These are phyloP conservation scores for Cardiospermum halicacabum DNA, from an alignment of 345 rosid species.

Conservation along the genomic window DNA sequence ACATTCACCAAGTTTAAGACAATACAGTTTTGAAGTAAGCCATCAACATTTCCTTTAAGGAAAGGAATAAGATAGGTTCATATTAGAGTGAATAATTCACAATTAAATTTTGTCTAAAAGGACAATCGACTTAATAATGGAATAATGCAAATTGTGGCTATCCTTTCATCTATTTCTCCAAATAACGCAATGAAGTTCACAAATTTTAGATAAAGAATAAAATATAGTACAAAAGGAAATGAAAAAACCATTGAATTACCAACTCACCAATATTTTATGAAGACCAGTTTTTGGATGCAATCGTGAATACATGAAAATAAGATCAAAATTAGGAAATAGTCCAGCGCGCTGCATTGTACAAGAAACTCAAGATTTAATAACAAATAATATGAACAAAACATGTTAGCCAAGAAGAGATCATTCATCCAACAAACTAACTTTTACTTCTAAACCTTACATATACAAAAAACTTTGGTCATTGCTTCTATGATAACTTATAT, in stretches of 20 bases:
- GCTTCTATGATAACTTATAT: constrained; percentile 6
- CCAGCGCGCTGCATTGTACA: constrained; percentile 67
- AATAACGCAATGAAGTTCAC: background rate
- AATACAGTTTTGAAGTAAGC: background rate
- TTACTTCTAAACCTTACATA: background rate
- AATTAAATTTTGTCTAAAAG: too few species aligned
- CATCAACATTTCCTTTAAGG: background rate
- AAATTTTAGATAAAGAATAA: background rate
- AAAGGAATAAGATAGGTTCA: background rate
- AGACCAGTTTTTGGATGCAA: constrained; percentile 55
- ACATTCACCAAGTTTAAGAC: background rate
- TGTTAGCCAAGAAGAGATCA: background rate
- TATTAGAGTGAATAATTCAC: too few species aligned
- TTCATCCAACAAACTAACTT: background rate
- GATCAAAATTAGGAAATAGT: constrained; percentile 76
- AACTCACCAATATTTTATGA: constrained; percentile 55
- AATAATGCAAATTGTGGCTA: background rate
- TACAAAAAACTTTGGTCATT: background rate
- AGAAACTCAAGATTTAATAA: constrained; percentile 20
- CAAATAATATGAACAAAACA: background rate
- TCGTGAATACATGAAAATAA: constrained; percentile 65
- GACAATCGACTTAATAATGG: background rate
- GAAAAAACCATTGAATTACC: constrained; percentile 6
- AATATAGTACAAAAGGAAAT: background rate
- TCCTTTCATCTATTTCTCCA: background rate